Evolutionary conservation across 305 asterid genomes (phyloP), one percentile per base, ranked within the genome.

Genomic region (Rubia occidens): DNA sequence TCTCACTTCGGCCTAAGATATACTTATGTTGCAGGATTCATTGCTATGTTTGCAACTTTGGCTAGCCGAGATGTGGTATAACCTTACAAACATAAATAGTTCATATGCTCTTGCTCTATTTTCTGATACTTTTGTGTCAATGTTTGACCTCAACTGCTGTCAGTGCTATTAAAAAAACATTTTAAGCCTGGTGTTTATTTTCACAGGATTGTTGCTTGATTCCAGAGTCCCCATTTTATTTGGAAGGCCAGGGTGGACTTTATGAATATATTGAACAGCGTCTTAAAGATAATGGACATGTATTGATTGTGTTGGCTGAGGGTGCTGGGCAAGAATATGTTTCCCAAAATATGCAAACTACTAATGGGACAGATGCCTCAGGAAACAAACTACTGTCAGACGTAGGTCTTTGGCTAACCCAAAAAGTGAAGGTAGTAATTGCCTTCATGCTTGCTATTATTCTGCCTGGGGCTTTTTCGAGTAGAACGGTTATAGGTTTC

Each of bases 21-120:
- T 17, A 37, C 59, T 75, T 64, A 24, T 79, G 60, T 40, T 71
- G 77, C 87, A 89, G 98, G 98, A 60, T 92, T 89, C 88, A 92
- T 92, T 51, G 96, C 98, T 73, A 85, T 92, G 98, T 87, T 84
- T 51, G 96, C 96, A 73, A 89, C 98, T 74, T 83, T 92, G 81
- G 98, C 96, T 59, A 88, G 88, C 71, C 92, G 98, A 39, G 98
- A 92, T 70, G 98, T 92, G 95, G 98, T 92, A 79, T 75, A 86
- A 78, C 60, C 37, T 64, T 56, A 17, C 61, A 37, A 18, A 37
- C 7, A 32, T 4, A 42, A 11, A 9, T 32, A 59, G 0, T 11
- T 39, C 54, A 14, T 67, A n/a, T 60, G 54, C 35, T n/a, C 44
- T 60, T 15, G 2, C 35, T 32, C 37, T 15, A 60, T 14, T 67